These are phyloP conservation scores for Prunus campanulata DNA, from an alignment of 306 rosid species.

Conservation along the genomic window DNA sequence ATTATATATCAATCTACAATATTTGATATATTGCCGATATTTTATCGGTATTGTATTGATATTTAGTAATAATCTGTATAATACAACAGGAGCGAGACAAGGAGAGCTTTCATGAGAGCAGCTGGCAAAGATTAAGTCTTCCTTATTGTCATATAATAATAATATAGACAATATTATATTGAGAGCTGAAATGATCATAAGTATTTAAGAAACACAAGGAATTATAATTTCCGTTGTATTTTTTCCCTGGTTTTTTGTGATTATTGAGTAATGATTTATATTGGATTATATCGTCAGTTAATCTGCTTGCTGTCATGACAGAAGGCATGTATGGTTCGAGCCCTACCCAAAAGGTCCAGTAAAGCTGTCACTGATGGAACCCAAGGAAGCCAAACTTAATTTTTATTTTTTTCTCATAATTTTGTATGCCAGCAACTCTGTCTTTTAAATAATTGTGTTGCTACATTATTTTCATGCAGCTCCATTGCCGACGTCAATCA, in stretches of 20 bases:
- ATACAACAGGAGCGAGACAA: neutral
- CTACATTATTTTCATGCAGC: slow-evolving; percentile 31
- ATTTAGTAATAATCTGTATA: too few relatives aligned
- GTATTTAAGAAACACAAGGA: neutral
- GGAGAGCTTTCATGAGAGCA: neutral
- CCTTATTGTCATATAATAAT: too few relatives aligned
- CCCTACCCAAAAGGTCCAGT: slow-evolving; percentile 28
- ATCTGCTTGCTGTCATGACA: slow-evolving; percentile 41
- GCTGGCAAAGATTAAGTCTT: too few relatives aligned
- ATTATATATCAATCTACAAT: too few relatives aligned
- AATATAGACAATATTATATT: too few relatives aligned
- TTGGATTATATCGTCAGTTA: neutral
- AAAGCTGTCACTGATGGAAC: slow-evolving; percentile 38
- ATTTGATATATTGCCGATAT: too few relatives aligned
- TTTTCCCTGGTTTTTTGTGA: too few relatives aligned
- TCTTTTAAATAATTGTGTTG: slow-evolving; percentile 15
- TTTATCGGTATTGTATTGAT: too few relatives aligned
- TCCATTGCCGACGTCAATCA: slow-evolving; percentile 11
- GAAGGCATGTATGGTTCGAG: slow-evolving; percentile 31
- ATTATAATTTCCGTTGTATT: too few relatives aligned
- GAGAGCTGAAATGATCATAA: neutral
- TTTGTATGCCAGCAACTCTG: slow-evolving; percentile 7
- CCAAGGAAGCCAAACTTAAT: neutral
- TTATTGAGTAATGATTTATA: neutral
- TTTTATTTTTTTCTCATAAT: neutral